Base-by-base conservation (phyloP, 1,139 yeast species). In the Blastobotrys malaysiensis region DNA sequence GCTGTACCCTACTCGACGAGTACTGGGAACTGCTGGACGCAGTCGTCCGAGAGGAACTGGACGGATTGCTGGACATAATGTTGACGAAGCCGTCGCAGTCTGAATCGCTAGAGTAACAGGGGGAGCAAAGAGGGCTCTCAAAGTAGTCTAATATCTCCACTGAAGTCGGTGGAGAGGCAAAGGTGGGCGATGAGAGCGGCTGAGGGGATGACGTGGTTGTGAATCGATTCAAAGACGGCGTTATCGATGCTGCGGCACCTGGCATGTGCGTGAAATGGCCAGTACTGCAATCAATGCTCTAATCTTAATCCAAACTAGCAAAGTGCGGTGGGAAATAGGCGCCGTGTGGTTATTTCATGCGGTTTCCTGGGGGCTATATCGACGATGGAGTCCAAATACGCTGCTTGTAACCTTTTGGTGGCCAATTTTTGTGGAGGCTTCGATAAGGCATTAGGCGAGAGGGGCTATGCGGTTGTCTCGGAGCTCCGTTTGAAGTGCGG, bases 1-100 rank as follows among this genome's bases (percentile, higher is more conserved):
- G 65, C 55, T 67, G 69, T 43, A 70, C 73, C 26, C 49, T 44
- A 13, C 24, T 47, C n/a, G 49, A 46, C 26, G 26, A 31, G 39
- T 31, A n/a, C 39, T 31, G 39, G 2, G 39, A 31, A 11, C 39
- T 3, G 16, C 39, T 31, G 16, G 39, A 31, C 3, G 39, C 11
- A 11, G 16, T 16, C 39, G 39, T 31, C 21, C 39, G 11, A 7
- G 39, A 31, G 4, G 39, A 31, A 11, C 39, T 31, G 39, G 39
- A 31, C 39, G 16, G 39, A 31, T 31, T 31, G 39, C 39, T 31
- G 6, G 39, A 31, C 39, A 31, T 31, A 7, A 31, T 16, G 39
- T 31, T 31, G 16, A 31, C n/a, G 39, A 31, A 31, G 16, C 39
- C 39, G 39, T 31, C 39, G 11, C 16, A 31, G 39, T 31, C 39